These are phyloP conservation scores for Gonapodya prolifera DNA, from an alignment of 192 early-diverging fungal species.

Conservation along the genomic window DNA sequence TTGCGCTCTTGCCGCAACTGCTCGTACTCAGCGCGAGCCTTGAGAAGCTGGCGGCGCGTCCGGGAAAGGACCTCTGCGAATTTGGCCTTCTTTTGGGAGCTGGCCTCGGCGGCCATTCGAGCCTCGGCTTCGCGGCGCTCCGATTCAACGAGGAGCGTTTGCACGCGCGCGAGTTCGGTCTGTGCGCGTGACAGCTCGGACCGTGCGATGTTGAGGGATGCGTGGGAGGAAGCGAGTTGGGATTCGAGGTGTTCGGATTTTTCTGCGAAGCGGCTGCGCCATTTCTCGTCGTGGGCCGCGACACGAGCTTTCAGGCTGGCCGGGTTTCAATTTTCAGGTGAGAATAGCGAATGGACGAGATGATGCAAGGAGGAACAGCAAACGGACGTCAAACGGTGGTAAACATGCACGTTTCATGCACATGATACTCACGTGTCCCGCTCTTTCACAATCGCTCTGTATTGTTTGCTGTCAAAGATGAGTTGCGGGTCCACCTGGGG, in stretches of 20 bases:
- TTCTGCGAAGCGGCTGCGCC: background rate
- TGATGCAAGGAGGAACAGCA: too few species aligned
- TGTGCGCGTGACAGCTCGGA: background rate
- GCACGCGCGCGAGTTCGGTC: too few species aligned
- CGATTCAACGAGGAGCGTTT: background rate
- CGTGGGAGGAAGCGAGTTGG: background rate
- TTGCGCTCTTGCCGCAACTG: background rate
- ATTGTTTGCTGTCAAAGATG: background rate
- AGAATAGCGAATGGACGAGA: too few species aligned
- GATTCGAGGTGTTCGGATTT: background rate
- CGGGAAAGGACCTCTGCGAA: background rate
- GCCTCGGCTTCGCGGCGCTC: background rate
- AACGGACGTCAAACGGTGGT: too few species aligned
- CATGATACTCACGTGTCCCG: background rate
- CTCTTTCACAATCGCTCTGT: background rate
- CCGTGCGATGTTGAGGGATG: background rate
- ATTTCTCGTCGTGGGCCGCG: background rate
- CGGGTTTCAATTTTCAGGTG: too few species aligned
- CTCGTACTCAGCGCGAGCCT: background rate
- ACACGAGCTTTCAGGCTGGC: background rate
- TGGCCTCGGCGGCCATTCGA: background rate
- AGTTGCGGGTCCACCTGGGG: background rate
- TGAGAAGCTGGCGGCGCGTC: background rate
- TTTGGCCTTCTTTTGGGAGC: background rate
- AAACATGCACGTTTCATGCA: too few species aligned